phyloP scores from a whole-genome alignment of 1,284 basidiomycete genomes.

The Cryptococcus wingfieldii region DNA sequence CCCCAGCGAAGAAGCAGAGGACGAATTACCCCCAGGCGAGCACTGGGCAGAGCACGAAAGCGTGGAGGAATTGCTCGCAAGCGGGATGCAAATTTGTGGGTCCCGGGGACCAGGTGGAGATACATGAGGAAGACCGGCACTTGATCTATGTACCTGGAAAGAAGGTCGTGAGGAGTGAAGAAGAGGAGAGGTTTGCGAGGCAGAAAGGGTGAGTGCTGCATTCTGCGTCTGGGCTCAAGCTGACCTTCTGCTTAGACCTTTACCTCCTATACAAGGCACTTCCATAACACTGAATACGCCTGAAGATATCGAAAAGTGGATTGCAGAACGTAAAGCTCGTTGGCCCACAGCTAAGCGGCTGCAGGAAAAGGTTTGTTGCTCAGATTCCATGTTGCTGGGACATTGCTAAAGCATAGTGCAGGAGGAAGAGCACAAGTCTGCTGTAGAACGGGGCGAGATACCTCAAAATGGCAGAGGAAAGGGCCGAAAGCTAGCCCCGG shows the following conservation, averaged over 20 bases:
- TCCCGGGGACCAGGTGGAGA: slow-evolving; percentile 67
- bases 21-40: background rate
- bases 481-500: slow-evolving; percentile 26
- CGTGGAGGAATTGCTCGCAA: slow-evolving; percentile 57
- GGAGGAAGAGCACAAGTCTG: slow-evolving; percentile 67
- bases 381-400: background rate
- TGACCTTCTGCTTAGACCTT: slow-evolving; percentile 13
- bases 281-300: slow-evolving; percentile 69
- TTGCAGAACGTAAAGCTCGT: slow-evolving; percentile 74
- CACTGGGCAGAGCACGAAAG: slow-evolving; percentile 8
- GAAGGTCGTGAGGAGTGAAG: slow-evolving; percentile 53
- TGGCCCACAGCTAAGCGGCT: slow-evolving; percentile 70
- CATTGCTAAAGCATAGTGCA: slow-evolving; percentile 7
- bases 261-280: slow-evolving; percentile 73
- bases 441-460: slow-evolving; percentile 71
- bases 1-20: slow-evolving; percentile 15
- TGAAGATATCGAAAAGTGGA: slow-evolving; percentile 76
- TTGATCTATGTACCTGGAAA: slow-evolving; percentile 66
- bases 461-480: slow-evolving; percentile 43
- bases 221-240: background rate
- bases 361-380: slow-evolving; percentile 59
- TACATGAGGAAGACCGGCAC: slow-evolving; percentile 87
- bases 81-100: slow-evolving; percentile 69
- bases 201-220: slow-evolving; percentile 57
- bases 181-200: slow-evolving; percentile 57